Base-by-base conservation (phyloP, 140 eudicot species). In the Oenanthe javanica region DNA sequence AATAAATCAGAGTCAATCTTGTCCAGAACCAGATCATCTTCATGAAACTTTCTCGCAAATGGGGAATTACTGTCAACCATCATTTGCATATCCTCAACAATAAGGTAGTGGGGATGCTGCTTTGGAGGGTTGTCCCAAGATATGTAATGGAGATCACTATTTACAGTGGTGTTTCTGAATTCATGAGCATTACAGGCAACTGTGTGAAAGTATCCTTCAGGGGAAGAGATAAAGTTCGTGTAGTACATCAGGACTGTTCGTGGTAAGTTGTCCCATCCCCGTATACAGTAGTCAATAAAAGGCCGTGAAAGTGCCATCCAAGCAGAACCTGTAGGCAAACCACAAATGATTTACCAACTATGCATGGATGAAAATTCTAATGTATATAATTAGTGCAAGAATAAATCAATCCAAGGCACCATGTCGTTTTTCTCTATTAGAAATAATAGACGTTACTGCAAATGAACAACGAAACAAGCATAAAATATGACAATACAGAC, bases 261-360 rank as follows among this genome's bases (percentile, higher is more conserved):
- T 8, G 96, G 96, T 43, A 90, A 76, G 86, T 90, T 90, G 89
- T 90, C 91, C 89, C 92, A 90, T 77, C 92, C 96, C 92, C 89
- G 88, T 72, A 90, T 80, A 51, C 86, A 85, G 71, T 84, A 90
- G 82, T 90, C 96, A 9, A 90, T 78, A 59, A 88, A 90, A 16
- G 89, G 89, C 43, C 91, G 87, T 47, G 96, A 90, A 71, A 90
- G 81, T 19, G 80, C 92, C 96, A 90, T 88, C 96, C 96, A 90
- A 70, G 96, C 96, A 40, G 96, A 90, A 15, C 96, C 96, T 90
- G 81, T 50, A 83, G 43, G 77, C 55, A 79, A 75, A 21, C 52
- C 36, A 64, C 75, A 71, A 25, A 73, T 25, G 4, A 18, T 42
- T 50, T 59, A 55, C 52, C 36, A 42, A 40, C 51, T 12, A 10